phyloP scores from a whole-genome alignment of 1,139 yeast genomes.

The Candida mesenterica region DNA sequence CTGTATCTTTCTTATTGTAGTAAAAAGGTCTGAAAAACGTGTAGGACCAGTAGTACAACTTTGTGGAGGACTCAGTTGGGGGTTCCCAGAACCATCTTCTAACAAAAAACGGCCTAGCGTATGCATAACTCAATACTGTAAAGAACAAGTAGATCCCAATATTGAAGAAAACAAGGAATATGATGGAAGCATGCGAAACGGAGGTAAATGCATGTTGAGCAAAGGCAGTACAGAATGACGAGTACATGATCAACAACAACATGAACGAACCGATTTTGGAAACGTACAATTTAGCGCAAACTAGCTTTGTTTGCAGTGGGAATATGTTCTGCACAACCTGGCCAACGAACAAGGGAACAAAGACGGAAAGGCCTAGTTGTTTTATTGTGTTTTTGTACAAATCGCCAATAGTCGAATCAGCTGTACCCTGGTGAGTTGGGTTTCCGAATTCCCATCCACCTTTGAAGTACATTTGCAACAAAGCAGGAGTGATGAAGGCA shows the following conservation, averaged over 20 bases:
- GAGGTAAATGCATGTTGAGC: slow-evolving; percentile 73
- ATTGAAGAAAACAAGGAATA: slow-evolving; percentile 78
- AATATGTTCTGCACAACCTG: slow-evolving; percentile 71
- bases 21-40: slow-evolving; percentile 61
- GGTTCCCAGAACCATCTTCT: slow-evolving; percentile 38
- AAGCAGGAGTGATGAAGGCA: slow-evolving; percentile 83
- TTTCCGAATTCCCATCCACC: slow-evolving; percentile 77
- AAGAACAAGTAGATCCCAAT: slow-evolving; percentile 74
- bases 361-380: slow-evolving; percentile 79
- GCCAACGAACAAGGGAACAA: slow-evolving; percentile 85
- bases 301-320: slow-evolving; percentile 64
- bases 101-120: slow-evolving; percentile 63
- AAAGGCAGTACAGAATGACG: slow-evolving; percentile 86
- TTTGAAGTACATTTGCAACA: slow-evolving; percentile 65
- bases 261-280: slow-evolving; percentile 75
- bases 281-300: slow-evolving; percentile 55
- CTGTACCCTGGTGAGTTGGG: slow-evolving; percentile 56
- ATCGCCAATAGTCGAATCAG: slow-evolving; percentile 46
- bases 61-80: slow-evolving; percentile 47
- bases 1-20: slow-evolving; percentile 68
- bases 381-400: slow-evolving; percentile 78
- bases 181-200: slow-evolving; percentile 66
- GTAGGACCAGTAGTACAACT: slow-evolving; percentile 38
- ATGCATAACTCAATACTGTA: slow-evolving; percentile 56
- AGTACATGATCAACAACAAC: slow-evolving; percentile 76